Percentiles rank a stretch among this genome's conserved stretches.
Conservation (phyloP, 257 asterid species). For the Lithospermum erythrorhizon region DNA sequence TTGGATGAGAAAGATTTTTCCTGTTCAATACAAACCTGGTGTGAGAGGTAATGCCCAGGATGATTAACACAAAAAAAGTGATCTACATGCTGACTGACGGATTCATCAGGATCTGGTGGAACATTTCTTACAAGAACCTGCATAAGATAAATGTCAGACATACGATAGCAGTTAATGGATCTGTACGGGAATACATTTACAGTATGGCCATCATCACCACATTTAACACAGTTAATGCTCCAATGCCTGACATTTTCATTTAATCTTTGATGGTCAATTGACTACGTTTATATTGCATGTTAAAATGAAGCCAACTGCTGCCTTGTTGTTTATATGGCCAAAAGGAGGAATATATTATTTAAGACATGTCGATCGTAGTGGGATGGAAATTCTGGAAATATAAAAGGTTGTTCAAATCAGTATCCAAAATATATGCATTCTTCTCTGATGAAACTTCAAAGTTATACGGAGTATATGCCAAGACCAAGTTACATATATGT, state of each 20-base stretch:
- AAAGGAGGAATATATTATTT: neutral
- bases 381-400: neutral
- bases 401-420: neutral
- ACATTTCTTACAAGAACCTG: conserved; percentile 92
- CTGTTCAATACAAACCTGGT: conserved; percentile 32
- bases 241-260: neutral
- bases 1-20: neutral
- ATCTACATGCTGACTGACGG: conserved; percentile 83
- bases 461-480: neutral
- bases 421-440: neutral
- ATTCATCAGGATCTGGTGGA: conserved; percentile 91
- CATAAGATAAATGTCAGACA: conserved; percentile 9
- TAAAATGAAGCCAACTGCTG: neutral
- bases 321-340: neutral
- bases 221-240: neutral
- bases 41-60: conserved; percentile 67
- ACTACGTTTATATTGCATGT: too few relatives aligned
- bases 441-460: neutral
- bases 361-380: neutral
- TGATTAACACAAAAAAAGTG: conserved; percentile 94
- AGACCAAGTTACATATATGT: neutral
- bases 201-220: neutral
- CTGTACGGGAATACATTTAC: neutral
- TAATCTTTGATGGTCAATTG: neutral
- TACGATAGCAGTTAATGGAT: neutral